phyloP scores from a whole-genome alignment of 163 green algal genomes.

The Chloromonas sp. region DNA sequence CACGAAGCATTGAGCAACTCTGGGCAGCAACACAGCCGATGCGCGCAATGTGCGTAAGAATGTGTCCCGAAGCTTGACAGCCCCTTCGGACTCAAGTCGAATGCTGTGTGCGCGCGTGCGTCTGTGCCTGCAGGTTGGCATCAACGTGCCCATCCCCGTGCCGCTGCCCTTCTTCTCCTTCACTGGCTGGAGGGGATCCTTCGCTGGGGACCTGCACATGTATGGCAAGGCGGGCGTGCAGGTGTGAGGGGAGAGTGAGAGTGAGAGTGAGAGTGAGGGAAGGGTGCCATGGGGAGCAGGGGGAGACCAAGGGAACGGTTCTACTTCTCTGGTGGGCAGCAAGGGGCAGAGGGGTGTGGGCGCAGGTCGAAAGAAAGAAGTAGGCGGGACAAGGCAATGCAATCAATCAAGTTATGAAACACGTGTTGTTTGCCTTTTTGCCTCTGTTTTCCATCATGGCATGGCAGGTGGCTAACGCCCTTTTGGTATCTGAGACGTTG shows the following conservation, averaged over 20 bases:
- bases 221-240: conserved; percentile 79
- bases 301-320: not conserved
- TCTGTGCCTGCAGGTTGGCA: conserved; percentile 72
- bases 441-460: too few species aligned
- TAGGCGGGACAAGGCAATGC: not conserved
- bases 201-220: conserved; percentile 86
- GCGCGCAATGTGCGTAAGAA: too few species aligned
- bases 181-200: conserved; percentile 86
- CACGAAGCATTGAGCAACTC: too few species aligned
- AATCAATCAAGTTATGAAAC: not conserved
- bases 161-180: conserved; percentile 95
- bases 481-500: too few species aligned
- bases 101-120: conserved; percentile 37
- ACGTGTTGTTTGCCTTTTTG: not conserved
- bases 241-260: not conserved
- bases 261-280: not conserved
- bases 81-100: too few species aligned
- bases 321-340: not conserved
- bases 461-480: too few species aligned
- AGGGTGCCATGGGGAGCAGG: not conserved
- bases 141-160: conserved; percentile 97
- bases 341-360: not conserved
- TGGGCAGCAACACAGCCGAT: too few species aligned
- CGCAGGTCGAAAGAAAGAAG: not conserved
- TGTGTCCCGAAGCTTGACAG: too few species aligned